phyloP scores from a whole-genome alignment of 345 rosid genomes.

The Xanthoceras sorbifolium region DNA sequence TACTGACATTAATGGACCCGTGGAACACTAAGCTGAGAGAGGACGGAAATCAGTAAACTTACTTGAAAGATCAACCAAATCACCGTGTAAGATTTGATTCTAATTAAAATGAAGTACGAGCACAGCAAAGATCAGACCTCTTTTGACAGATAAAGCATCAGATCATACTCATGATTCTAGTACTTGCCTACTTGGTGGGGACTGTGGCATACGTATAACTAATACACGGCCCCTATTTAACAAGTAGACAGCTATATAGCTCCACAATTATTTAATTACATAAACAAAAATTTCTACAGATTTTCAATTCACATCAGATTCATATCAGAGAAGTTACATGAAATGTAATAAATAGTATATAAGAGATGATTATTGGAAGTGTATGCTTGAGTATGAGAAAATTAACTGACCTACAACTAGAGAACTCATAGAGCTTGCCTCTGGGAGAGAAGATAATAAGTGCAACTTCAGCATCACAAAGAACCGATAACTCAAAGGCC shows the following conservation, averaged over 20 bases:
- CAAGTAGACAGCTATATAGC: not conserved
- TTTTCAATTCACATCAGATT: not conserved
- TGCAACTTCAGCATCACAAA: slow-evolving; percentile 89
- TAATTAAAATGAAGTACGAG: not conserved
- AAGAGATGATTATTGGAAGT: not conserved
- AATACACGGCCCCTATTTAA: not conserved
- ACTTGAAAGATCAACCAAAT: slow-evolving; percentile 9
- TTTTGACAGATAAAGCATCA: slow-evolving; percentile 22
- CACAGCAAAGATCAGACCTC: slow-evolving; percentile 16
- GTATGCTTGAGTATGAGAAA: not conserved
- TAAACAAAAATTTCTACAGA: not conserved
- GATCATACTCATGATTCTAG: slow-evolving; percentile 7
- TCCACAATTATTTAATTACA: too few relatives aligned
- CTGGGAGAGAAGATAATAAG: slow-evolving; percentile 78
- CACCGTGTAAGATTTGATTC: slow-evolving; percentile 18
- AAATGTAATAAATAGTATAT: not conserved
- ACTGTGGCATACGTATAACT: not conserved
- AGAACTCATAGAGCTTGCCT: slow-evolving; percentile 81
- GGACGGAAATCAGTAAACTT: slow-evolving; percentile 12
- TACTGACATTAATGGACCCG: slow-evolving; percentile 20
- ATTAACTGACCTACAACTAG: slow-evolving; percentile 73
- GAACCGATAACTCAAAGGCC: slow-evolving; percentile 82
- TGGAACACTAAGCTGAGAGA: not conserved
- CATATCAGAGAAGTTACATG: not conserved
- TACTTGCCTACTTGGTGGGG: slow-evolving; percentile 16